A percentile compares a stretch with the other conserved stretches of the same genome.
Conservation (phyloP, 2,329 filamentous ascomycete species). For the Chrysoporthe puriensis region DNA sequence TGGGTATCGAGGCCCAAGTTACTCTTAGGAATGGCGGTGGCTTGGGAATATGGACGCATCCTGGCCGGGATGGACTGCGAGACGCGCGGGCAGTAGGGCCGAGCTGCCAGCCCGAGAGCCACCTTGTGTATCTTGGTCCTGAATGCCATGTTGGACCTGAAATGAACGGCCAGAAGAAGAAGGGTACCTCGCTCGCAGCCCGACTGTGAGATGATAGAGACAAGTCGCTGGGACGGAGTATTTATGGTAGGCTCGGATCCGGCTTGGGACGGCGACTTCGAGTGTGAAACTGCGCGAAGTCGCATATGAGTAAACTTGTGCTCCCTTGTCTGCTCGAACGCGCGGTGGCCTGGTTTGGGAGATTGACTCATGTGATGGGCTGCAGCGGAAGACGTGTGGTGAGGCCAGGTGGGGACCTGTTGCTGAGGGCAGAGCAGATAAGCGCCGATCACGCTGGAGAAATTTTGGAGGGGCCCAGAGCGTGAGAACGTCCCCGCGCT, state of each 20-base stretch:
- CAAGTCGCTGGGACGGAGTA: background rate
- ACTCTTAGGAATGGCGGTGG: conserved; percentile 41
- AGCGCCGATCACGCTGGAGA: conserved; percentile 10
- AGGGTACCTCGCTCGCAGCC: background rate
- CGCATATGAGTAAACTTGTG: background rate
- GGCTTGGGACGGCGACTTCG: background rate
- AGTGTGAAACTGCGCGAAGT: background rate
- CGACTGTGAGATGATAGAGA: background rate
- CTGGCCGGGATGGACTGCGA: conserved; percentile 16
- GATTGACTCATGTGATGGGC: background rate
- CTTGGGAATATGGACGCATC: conserved; percentile 38
- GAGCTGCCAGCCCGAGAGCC: conserved; percentile 25
- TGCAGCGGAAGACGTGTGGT: background rate
- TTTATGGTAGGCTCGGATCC: background rate
- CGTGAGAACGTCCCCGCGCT: background rate
- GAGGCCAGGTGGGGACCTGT: background rate
- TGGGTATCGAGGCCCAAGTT: conserved; percentile 41
- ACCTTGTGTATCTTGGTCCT: conserved; percentile 22
- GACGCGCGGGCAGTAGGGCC: conserved; percentile 17
- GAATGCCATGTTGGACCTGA: conserved; percentile 25
- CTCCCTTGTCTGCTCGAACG: background rate
- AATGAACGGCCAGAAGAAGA: background rate
- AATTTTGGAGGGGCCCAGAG: conserved; percentile 10
- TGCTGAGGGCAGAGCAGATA: background rate
- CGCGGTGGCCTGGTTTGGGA: background rate